phyloP scores from a whole-genome alignment of 768 basidiomycete genomes.

The Mycena pura region DNA sequence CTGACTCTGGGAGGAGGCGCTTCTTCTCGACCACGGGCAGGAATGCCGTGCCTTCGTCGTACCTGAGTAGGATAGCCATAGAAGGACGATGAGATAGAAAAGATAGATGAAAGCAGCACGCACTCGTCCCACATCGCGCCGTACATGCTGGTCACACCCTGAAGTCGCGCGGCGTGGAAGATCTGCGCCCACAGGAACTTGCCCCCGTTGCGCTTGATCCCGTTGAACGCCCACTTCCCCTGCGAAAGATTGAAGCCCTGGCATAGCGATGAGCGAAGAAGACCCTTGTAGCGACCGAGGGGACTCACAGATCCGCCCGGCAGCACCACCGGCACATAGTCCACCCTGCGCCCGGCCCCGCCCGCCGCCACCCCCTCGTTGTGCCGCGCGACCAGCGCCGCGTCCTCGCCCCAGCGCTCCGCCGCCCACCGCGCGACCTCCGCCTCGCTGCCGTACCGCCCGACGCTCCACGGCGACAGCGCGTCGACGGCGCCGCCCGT shows the following conservation, averaged over 20 bases:
- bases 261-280: not conserved
- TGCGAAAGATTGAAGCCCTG: conserved; percentile 76
- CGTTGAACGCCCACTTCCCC: conserved; percentile 77
- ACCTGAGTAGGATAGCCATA: conserved; percentile 46
- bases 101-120: conserved; percentile 30
- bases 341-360: conserved; percentile 55
- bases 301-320: conserved; percentile 81
- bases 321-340: conserved; percentile 85
- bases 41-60: conserved; percentile 86
- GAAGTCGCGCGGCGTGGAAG: conserved; percentile 64
- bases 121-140: conserved; percentile 86
- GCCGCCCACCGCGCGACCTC: conserved; percentile 71
- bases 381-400: conserved; percentile 60
- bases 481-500: conserved; percentile 64
- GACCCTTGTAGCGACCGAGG: too few species aligned
- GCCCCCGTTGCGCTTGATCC: conserved; percentile 74
- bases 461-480: conserved; percentile 85
- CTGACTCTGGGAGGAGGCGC: conserved; percentile 64
- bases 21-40: conserved; percentile 73
- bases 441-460: conserved; percentile 64
- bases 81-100: conserved; percentile 9
- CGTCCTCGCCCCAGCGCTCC: conserved; percentile 67
- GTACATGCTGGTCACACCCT: conserved; percentile 45
- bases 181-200: conserved; percentile 83
- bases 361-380: conserved; percentile 44